These are phyloP conservation scores for Parietaria judaica DNA, from an alignment of 306 rosid genomes.

Conservation along the genomic window DNA sequence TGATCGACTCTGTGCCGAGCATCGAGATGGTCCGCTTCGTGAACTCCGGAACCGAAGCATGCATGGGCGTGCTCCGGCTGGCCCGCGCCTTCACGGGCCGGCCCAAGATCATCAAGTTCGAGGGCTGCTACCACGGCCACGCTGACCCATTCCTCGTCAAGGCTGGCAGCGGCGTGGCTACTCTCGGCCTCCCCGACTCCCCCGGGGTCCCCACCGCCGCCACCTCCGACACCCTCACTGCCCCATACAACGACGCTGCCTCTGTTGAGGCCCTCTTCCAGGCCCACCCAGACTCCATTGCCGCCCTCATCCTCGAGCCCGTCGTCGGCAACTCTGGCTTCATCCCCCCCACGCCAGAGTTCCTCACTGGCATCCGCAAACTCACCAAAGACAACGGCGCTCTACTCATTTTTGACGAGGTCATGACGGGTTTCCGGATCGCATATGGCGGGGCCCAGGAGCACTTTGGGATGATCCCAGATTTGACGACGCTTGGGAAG, in stretches of 20 bases:
- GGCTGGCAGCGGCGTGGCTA: constrained; percentile 96
- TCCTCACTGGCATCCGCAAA: constrained; percentile 54
- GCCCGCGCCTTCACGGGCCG: constrained; percentile 77
- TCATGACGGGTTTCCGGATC: constrained; percentile 93
- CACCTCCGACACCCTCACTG: constrained; percentile 69
- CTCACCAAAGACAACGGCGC: constrained; percentile 57
- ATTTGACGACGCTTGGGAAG: constrained; percentile 76
- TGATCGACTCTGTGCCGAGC: constrained; percentile 82
- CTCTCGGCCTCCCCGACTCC: constrained; percentile 93
- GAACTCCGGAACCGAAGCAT: constrained; percentile 95
- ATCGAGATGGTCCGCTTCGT: constrained; percentile 95
- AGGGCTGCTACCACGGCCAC: constrained; percentile 98
- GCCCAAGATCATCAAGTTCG: constrained; percentile 75
- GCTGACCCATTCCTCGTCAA: constrained; percentile 95
- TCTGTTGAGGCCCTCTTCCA: constrained; percentile 70
- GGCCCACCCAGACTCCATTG: constrained; percentile 59
- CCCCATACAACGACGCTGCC: constrained; percentile 60
- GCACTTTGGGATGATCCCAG: constrained; percentile 79
- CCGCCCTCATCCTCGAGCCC: constrained; percentile 77
- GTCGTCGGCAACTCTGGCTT: constrained; percentile 95
- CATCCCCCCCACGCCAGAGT: constrained; percentile 57
- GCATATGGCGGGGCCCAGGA: constrained; percentile 96
- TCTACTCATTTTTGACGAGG: constrained; percentile 88
- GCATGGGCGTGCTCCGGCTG: constrained; percentile 87
- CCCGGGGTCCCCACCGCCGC: constrained; percentile 95